Evolutionary conservation across 371 early-diverging fungal species (phyloP).

Genomic region (Saksenaea vasiformis): DNA sequence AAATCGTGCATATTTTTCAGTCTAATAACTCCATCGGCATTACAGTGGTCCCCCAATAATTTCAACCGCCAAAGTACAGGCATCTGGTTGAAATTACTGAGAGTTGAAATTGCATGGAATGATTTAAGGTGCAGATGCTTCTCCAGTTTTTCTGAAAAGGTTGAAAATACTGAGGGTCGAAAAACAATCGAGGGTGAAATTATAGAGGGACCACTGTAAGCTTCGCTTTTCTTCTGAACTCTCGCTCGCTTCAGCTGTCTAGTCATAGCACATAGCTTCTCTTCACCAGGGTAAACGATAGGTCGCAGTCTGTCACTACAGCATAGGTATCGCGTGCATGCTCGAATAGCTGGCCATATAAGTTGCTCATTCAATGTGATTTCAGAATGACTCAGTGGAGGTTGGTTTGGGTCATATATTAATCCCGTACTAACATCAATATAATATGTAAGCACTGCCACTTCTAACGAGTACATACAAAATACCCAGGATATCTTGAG

Average conservation of each 20-base stretch:
- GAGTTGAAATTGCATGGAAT: too few species aligned
- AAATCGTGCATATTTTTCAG: neutral
- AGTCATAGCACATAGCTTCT: constrained; percentile 2
- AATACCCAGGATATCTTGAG: neutral
- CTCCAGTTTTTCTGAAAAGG: too few species aligned
- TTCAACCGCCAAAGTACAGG: too few species aligned
- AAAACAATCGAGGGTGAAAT: too few species aligned
- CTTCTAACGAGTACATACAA: too few species aligned
- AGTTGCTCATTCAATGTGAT: neutral
- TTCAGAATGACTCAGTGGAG: neutral
- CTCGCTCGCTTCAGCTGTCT: neutral
- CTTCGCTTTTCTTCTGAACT: neutral
- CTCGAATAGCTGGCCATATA: neutral
- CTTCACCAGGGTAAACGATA: constrained; percentile 8
- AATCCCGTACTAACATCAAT: neutral
- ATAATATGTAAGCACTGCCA: neutral
- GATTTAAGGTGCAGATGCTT: too few species aligned
- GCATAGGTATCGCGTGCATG: neutral
- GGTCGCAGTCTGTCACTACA: neutral
- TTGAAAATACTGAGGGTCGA: too few species aligned
- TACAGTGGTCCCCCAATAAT: too few species aligned
- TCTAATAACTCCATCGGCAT: constrained; percentile 8
- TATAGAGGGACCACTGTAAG: too few species aligned
- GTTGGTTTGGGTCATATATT: neutral
- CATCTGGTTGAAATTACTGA: too few species aligned